phyloP scores from a whole-genome alignment of 148 eudicot genomes.

The Limonium bicolor region DNA sequence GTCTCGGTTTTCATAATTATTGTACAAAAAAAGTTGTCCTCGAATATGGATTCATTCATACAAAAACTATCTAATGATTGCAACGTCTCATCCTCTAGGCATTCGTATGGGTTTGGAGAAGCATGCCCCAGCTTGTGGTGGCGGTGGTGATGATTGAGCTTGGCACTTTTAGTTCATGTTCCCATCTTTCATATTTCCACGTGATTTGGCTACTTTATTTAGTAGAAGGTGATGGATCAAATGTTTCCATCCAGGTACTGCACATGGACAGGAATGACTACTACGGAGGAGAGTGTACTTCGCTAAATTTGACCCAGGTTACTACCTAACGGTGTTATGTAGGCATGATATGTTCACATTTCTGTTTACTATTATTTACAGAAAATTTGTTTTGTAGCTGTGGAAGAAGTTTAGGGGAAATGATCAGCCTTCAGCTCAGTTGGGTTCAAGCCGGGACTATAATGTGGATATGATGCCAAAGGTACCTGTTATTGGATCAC shows the following conservation, averaged over 20 bases:
- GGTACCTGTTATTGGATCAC: constrained; percentile 18
- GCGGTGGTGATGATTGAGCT: too few species aligned
- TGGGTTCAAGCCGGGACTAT: constrained; percentile 86
- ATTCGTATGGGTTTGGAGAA: too few species aligned
- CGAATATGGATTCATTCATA: too few species aligned
- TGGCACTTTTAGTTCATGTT: too few species aligned
- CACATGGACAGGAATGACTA: constrained; percentile 99
- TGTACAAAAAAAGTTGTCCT: too few species aligned
- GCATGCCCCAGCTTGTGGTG: too few species aligned
- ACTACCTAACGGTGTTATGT: neutral
- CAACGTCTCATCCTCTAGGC: too few species aligned
- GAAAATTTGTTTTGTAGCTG: too few species aligned
- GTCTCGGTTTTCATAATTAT: too few species aligned
- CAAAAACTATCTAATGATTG: too few species aligned
- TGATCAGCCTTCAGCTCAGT: constrained; percentile 64
- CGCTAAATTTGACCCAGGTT: constrained; percentile 89
- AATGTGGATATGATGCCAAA: constrained; percentile 97
- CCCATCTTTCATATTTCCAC: neutral
- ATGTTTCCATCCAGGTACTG: constrained; percentile 40
- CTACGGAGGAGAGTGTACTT: constrained; percentile 96
- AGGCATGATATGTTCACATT: too few species aligned
- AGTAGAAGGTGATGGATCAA: neutral
- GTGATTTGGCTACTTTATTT: neutral
- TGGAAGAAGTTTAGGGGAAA: constrained; percentile 86
- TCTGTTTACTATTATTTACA: too few species aligned